phyloP scores from a whole-genome alignment of 352 stramenopile genomes.

The Phytopythium delawarense region DNA sequence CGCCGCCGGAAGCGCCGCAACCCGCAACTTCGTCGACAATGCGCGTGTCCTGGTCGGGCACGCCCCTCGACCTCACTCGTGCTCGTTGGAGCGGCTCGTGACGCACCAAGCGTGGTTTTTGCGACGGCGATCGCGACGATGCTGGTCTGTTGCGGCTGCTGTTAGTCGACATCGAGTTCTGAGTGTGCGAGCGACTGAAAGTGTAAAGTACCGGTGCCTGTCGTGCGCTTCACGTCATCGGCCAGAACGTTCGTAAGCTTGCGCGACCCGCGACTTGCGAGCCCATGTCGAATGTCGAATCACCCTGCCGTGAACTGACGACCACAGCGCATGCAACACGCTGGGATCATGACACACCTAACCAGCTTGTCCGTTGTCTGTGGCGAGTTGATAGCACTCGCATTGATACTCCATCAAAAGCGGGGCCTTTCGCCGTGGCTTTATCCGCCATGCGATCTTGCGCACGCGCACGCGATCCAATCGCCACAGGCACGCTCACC shows the following conservation, averaged over 20 bases:
- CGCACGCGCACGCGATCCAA: background rate
- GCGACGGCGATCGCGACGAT: background rate
- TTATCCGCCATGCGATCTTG: background rate
- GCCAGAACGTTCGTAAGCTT: background rate
- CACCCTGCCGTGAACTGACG: too few species aligned
- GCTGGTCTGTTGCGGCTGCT: background rate
- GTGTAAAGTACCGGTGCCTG: background rate
- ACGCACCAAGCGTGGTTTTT: background rate
- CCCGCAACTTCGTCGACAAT: background rate
- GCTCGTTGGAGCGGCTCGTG: background rate
- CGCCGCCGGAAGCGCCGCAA: background rate
- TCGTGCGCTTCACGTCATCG: slow-evolving; percentile 4
- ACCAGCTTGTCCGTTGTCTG: too few species aligned
- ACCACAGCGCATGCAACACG: too few species aligned
- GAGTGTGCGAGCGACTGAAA: background rate
- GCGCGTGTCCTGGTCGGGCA: background rate
- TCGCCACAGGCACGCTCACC: background rate
- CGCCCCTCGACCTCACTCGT: background rate
- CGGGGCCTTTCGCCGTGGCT: background rate
- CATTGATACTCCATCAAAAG: background rate
- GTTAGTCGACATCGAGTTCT: background rate
- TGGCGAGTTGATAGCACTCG: background rate
- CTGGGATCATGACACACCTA: too few species aligned
- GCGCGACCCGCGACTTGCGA: too few species aligned
- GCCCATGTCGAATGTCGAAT: too few species aligned